Conservation (phyloP, 225 moss, liverwort and hornwort genomes). For the Asterella californica region DNA sequence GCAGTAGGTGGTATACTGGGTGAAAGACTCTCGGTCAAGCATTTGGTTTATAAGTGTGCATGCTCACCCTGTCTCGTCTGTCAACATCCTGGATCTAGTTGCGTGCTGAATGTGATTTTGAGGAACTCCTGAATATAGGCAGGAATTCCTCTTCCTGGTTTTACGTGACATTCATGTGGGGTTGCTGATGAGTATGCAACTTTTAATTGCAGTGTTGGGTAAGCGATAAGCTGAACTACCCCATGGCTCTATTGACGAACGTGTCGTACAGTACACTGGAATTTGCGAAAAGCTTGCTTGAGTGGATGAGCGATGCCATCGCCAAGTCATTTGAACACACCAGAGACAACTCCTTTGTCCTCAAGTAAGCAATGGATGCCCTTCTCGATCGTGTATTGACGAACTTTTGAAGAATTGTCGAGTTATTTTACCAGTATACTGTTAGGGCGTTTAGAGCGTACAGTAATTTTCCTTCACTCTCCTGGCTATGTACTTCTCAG, state of each 20-base stretch:
- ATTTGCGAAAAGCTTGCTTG: slow-evolving; percentile 94
- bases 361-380: slow-evolving; percentile 52
- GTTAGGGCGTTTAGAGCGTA: neutral
- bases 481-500: no score
- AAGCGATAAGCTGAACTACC: slow-evolving; percentile 78
- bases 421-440: neutral
- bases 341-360: slow-evolving; percentile 84
- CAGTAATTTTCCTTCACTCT: no score
- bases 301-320: slow-evolving; percentile 99
- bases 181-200: neutral
- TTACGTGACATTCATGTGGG: neutral
- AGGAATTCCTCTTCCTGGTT: neutral
- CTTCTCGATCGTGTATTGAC: neutral
- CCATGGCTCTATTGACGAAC: slow-evolving; percentile 88
- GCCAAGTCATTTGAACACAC: slow-evolving; percentile 96
- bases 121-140: neutral
- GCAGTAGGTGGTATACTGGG: neutral
- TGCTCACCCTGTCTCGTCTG: no score
- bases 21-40: neutral
- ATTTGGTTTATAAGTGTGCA: no score
- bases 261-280: slow-evolving; percentile 95
- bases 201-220: slow-evolving; percentile 71
- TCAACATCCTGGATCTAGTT: no score
- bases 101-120: neutral
- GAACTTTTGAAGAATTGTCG: neutral